Percentiles rank a stretch among this genome's conserved stretches.
Conservation (phyloP, 2,329 filamentous ascomycete genomes). For the Pyrenophora teres region DNA sequence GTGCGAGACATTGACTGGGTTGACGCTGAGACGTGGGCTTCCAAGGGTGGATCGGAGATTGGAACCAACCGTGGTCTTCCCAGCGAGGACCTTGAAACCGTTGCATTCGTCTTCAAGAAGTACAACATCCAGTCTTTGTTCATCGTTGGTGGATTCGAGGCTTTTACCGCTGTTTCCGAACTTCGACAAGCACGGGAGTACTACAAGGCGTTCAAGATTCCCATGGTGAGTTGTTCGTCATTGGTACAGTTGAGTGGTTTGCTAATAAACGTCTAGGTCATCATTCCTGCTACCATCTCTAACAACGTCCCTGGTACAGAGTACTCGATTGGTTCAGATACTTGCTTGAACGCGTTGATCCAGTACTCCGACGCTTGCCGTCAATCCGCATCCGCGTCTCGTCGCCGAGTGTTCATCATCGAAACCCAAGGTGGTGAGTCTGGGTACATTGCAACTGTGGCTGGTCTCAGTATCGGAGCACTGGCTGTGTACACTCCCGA, state of each 20-base stretch:
- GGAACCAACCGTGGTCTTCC: constrained; percentile 95
- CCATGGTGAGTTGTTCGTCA: constrained; percentile 59
- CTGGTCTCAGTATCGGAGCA: constrained; percentile 88
- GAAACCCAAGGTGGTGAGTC: constrained; percentile 96
- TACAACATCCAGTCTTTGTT: constrained; percentile 93
- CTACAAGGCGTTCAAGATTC: constrained; percentile 87
- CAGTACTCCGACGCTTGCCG: constrained; percentile 97
- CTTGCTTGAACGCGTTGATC: constrained; percentile 92
- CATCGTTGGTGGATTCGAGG: constrained; percentile 93
- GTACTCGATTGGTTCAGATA: constrained; percentile 95
- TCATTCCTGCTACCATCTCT: constrained; percentile 94
- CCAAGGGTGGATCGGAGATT: constrained; percentile 95
- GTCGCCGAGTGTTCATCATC: constrained; percentile 93
- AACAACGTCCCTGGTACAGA: constrained; percentile 99
- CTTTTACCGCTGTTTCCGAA: constrained; percentile 89
- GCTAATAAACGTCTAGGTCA: constrained; percentile 60
- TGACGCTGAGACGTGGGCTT: constrained; percentile 93
- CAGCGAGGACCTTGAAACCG: constrained; percentile 80
- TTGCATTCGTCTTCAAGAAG: constrained; percentile 80
- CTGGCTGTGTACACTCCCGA: constrained; percentile 95
- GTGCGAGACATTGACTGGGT: constrained; percentile 90
- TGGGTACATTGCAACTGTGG: constrained; percentile 90
- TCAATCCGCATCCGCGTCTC: constrained; percentile 91
- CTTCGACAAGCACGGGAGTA: constrained; percentile 77
- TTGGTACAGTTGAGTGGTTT: neutral